Evolutionary conservation across 2,329 filamentous ascomycete genomes (phyloP), one percentile per base, ranked within the genome.

Genomic region (Cladobotryum protrusum): DNA sequence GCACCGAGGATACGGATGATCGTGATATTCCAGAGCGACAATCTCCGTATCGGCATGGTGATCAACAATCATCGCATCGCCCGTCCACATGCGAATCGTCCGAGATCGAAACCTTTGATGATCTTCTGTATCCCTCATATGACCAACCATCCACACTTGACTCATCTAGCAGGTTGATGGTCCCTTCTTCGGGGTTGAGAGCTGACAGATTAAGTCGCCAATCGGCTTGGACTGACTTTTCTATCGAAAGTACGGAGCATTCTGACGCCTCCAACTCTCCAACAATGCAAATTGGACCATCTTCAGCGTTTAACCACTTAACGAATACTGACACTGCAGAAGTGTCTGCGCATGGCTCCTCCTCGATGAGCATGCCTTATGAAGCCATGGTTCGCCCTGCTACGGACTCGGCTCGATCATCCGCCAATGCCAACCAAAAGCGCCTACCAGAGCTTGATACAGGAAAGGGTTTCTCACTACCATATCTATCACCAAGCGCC

Each of bases 221-320:
- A 48, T 81, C 79, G 2, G 68, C 72, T n/a, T 83, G 79, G 79
- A 82, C 79, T 20, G 79, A 83, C 58, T 75, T 78, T 52, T 80
- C 79, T 0, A 67, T 82, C 9, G 77, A 78, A 14, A 81, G 76
- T 51, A 71, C 68, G 17, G 75, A 78, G 52, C 56, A 55, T n/a
- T 65, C 66, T 12, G 63, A 66, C 37, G 53, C 47, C 9, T 54
- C 57, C 14, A 59, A 56, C 43, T 66, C 66, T 7, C 59, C 65
- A 14, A 61, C 56, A 20, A 54, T 64, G 47, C 61, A 59, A n/a
- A 57, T 47, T 62, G 64, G 24, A 66, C 64, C 32, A 63, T 67
- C n/a, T n/a, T n/a, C 49, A 61, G 42, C 34, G 13, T 50, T 33
- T 5, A 5, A 9, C 17, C 43, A 37, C 4, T 7, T 8, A 6